These are phyloP conservation scores for Hibiscus tridactylites DNA, from an alignment of 345 rosid species.

Conservation along the genomic window DNA sequence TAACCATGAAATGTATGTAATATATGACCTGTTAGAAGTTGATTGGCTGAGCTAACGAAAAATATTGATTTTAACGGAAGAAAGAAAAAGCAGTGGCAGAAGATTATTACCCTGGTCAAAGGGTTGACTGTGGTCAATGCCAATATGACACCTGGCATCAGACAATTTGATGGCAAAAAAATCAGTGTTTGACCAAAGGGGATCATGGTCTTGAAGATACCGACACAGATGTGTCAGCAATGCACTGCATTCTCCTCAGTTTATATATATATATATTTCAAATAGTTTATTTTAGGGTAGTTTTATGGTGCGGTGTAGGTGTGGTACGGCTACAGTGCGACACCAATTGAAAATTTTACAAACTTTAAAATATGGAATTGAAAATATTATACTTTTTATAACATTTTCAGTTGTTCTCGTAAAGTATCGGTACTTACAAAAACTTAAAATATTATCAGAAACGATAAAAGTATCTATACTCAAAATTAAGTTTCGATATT, in stretches of 20 bases:
- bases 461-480: too few relatives aligned
- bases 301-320: too few relatives aligned
- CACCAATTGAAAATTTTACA: too few relatives aligned
- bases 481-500: too few relatives aligned
- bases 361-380: too few relatives aligned
- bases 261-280: too few relatives aligned
- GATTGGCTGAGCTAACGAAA: not conserved
- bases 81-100: not conserved
- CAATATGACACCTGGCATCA: conserved; percentile 5
- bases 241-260: not conserved
- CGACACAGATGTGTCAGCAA: conserved; percentile 15
- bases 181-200: conserved; percentile 15
- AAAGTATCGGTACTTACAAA: too few relatives aligned
- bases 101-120: conserved; percentile 10
- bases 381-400: too few relatives aligned
- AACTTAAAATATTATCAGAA: too few relatives aligned
- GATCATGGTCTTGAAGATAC: conserved; percentile 9
- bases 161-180: not conserved
- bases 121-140: conserved; percentile 5
- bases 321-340: too few relatives aligned
- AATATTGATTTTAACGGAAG: not conserved
- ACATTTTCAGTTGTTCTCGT: too few relatives aligned
- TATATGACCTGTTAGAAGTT: not conserved
- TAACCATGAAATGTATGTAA: not conserved
- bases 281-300: too few relatives aligned